Evolutionary conservation across 805 yeast species (phyloP).

Genomic region (Wickerhamiella bombiphila): DNA sequence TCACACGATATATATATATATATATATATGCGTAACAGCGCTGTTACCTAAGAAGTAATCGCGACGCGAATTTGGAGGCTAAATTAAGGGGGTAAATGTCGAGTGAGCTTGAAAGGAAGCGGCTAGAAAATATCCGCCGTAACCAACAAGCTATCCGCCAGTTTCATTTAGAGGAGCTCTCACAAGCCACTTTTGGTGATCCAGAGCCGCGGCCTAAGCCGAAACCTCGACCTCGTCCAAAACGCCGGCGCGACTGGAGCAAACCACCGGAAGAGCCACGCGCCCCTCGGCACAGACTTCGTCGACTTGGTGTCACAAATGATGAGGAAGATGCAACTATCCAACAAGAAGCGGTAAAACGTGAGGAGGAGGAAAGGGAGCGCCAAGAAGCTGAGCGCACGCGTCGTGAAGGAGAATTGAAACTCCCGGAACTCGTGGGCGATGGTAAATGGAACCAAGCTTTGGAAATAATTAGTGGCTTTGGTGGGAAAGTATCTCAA

Average conservation of each 20-base stretch:
- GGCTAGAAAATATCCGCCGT: constrained; percentile 44
- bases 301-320: constrained; percentile 20
- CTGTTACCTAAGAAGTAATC: no score
- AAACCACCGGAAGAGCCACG: constrained; percentile 8
- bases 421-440: constrained; percentile 20
- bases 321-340: constrained; percentile 19
- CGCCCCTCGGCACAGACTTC: constrained; percentile 34
- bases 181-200: constrained; percentile 39
- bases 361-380: constrained; percentile 19
- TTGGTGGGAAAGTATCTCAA: constrained; percentile 22
- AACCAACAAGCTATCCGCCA: constrained; percentile 62
- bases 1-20: no score
- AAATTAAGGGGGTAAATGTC: constrained; percentile 12
- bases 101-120: constrained; percentile 22
- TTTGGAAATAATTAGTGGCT: constrained; percentile 17
- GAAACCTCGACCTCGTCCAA: constrained; percentile 15
- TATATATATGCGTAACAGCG: no score
- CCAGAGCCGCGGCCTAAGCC: constrained; percentile 22
- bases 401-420: constrained; percentile 33
- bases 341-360: constrained; percentile 16
- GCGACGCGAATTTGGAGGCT: no score
- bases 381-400: constrained; percentile 14
- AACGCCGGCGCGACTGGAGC: constrained; percentile 8
- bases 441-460: constrained; percentile 28
- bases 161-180: constrained; percentile 48